phyloP scores from a whole-genome alignment of 345 rosid genomes.

The Laguncularia racemosa region DNA sequence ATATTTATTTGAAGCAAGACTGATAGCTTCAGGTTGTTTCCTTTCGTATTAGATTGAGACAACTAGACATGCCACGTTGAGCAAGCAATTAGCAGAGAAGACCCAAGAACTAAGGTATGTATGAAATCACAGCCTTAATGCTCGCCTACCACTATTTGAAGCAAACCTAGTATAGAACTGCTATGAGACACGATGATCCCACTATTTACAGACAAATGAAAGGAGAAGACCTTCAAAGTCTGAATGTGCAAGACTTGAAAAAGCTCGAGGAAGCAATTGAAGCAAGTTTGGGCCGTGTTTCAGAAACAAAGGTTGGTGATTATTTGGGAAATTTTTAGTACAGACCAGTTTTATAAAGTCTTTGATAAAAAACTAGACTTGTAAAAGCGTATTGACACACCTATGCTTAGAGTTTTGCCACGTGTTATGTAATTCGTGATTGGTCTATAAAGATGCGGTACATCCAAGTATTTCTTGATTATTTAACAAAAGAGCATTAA shows the following conservation, averaged over 20 bases:
- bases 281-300: background rate
- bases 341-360: no score
- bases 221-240: conserved; percentile 1
- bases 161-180: no score
- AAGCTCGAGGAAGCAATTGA: background rate
- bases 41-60: conserved; percentile 2
- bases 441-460: no score
- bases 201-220: background rate
- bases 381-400: no score
- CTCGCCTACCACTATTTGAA: background rate
- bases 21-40: background rate
- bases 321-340: no score
- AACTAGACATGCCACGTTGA: background rate
- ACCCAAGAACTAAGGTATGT: conserved; percentile 2
- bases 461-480: no score
- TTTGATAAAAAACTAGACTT: no score
- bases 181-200: no score
- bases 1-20: background rate
- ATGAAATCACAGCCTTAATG: background rate
- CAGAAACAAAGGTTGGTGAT: background rate
- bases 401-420: no score
- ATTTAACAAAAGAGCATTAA: no score
- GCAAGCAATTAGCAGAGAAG: background rate
- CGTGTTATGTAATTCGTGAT: no score
- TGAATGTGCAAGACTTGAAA: background rate